Percentiles rank a stretch among this genome's conserved stretches.
phyloP scores from a whole-genome alignment of 805 yeast species.

The Candida suzukii region DNA sequence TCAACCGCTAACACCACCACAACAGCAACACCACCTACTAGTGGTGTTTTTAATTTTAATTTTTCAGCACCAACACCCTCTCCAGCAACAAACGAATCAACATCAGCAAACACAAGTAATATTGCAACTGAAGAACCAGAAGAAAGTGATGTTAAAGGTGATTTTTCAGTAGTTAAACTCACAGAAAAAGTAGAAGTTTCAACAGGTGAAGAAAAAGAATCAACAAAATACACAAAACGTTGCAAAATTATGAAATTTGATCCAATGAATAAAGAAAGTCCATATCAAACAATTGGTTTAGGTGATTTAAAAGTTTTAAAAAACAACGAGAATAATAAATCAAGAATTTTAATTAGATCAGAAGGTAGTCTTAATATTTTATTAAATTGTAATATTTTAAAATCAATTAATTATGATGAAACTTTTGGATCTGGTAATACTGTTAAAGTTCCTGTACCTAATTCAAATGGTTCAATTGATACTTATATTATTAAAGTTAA shows the following conservation, averaged over 20 bases:
- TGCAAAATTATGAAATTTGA: slow-evolving; percentile 64
- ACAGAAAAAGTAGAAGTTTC: slow-evolving; percentile 45
- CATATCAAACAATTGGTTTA: slow-evolving; percentile 62
- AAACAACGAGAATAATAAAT: slow-evolving; percentile 50
- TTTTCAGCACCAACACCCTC: slow-evolving; percentile 16
- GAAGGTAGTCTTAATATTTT: slow-evolving; percentile 83
- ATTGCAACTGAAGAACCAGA: slow-evolving; percentile 10
- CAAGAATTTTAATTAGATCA: slow-evolving; percentile 74
- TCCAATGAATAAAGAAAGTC: slow-evolving; percentile 36
- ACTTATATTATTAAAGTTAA: slow-evolving; percentile 74
- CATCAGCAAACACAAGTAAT: slow-evolving; percentile 6
- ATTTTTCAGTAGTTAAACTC: slow-evolving; percentile 39
- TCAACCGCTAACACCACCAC: slow-evolving; percentile 10
- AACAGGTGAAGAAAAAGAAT: slow-evolving; percentile 87
- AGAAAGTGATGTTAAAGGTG: slow-evolving; percentile 35
- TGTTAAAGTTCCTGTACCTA: slow-evolving; percentile 61
- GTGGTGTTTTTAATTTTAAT: slow-evolving; percentile 14
- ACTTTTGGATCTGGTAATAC: slow-evolving; percentile 58
- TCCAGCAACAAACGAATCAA: not conserved
- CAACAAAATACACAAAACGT: slow-evolving; percentile 51
- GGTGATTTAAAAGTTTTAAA: slow-evolving; percentile 76
- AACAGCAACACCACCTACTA: slow-evolving; percentile 2
- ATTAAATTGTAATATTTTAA: slow-evolving; percentile 56
- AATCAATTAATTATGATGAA: slow-evolving; percentile 52
- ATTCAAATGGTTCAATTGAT: slow-evolving; percentile 47